Evolutionary conservation across 1,139 yeast genomes (phyloP), one percentile per base, ranked within the genome.

Genomic region (Yamadazyma blattariae): DNA sequence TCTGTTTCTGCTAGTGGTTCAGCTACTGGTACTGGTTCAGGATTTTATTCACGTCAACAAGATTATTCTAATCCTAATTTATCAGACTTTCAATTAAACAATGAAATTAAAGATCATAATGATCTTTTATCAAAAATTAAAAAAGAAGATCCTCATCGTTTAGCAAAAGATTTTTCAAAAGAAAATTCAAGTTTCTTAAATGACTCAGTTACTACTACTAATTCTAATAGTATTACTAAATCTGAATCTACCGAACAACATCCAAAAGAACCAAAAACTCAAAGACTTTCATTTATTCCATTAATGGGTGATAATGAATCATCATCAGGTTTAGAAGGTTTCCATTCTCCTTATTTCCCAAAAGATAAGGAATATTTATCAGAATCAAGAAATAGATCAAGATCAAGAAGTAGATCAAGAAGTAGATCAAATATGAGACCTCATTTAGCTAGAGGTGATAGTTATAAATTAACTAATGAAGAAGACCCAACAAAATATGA

Each of bases 391-490:
- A 56, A 67, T 13, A 48, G 56, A 26, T 56, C 60, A n/a, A 50
- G 55, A 29, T 51, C 52, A 33, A 36, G 59, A 41, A 35, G 47
- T 13, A 38, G 50, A 27, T 55, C 44, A 5, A 48, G 61, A 37
- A 53, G 63, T 7, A 36, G 52, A 30, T 57, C 61, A 4, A 48
- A 61, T 35, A 23, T 25, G 21, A 52, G 65, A 25, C 82, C 84
- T 3, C 83, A 79, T 53, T 65, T 79, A 51, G 85, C 85, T 7
- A 67, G 82, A 42, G 86, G 86, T 30, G 85, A 79, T 46, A 75
- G 83, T 1, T 79, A 78, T 52, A 79, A 77, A 48, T 71, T 70
- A 49, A 64, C 70, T 24, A 64, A 62, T 36, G 51, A 45, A 17
- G 68, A 61, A 12, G 65, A 64, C 32, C 75, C 75, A 22, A 46